Conservation (phyloP, 176 grass and related monocot species). For the Raddia distichophylla region DNA sequence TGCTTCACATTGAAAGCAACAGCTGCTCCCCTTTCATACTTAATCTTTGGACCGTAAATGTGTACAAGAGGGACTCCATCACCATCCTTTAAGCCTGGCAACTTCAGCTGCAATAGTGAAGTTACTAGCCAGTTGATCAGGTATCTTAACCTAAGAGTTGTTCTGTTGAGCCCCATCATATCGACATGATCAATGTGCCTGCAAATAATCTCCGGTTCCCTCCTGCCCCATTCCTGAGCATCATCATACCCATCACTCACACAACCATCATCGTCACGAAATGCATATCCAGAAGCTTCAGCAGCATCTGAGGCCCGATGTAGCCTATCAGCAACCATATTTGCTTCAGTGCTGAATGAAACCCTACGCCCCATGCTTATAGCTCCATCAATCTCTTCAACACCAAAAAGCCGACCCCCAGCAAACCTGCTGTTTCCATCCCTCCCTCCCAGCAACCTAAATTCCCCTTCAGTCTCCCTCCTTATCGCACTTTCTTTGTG, state of each 20-base stretch:
- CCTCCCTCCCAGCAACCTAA: slow-evolving; percentile 83
- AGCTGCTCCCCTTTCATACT: slow-evolving; percentile 97
- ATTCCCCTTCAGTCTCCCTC: slow-evolving; percentile 98
- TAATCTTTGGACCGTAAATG: slow-evolving; percentile 98
- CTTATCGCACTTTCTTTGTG: slow-evolving; percentile 94
- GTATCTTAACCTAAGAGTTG: slow-evolving; percentile 87
- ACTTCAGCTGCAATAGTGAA: slow-evolving; percentile 80
- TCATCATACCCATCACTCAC: slow-evolving; percentile 73
- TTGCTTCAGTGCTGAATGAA: slow-evolving; percentile 84
- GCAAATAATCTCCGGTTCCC: slow-evolving; percentile 94
- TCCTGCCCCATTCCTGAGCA: slow-evolving; percentile 74
- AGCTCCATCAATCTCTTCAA: slow-evolving; percentile 64
- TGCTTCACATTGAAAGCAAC: slow-evolving; percentile 96
- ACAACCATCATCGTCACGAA: slow-evolving; percentile 54
- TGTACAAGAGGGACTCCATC: slow-evolving; percentile 67
- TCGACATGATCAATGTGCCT: slow-evolving; percentile 98
- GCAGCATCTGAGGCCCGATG: slow-evolving; percentile 64
- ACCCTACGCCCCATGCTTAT: slow-evolving; percentile 81
- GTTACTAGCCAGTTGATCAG: slow-evolving; percentile 98
- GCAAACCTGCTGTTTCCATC: slow-evolving; percentile 75
- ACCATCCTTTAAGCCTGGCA: slow-evolving; percentile 55
- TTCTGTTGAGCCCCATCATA: slow-evolving; percentile 95
- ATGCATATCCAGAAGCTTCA: slow-evolving; percentile 68
- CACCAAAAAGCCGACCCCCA: slow-evolving; percentile 65
- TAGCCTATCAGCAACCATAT: slow-evolving; percentile 54